Conservation (phyloP, 441 rosid genomes). For the Melastoma candidum region DNA sequence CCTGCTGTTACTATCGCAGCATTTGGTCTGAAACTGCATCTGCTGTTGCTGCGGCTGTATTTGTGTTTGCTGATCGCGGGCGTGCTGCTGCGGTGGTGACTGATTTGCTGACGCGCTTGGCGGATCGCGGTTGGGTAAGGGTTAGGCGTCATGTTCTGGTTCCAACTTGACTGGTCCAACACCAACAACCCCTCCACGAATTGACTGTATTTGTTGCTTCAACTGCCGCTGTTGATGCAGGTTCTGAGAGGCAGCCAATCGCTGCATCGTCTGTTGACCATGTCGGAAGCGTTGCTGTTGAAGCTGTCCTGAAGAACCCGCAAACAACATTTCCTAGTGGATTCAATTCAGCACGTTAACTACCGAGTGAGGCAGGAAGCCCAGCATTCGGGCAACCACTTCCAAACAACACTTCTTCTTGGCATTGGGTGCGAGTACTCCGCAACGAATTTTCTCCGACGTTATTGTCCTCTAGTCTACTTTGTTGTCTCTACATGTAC, state of each 20-base stretch:
- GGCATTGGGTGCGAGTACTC: too few relatives aligned
- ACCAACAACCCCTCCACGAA: conserved; percentile 62
- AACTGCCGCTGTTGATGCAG: conserved; percentile 42
- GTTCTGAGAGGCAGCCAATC: conserved; percentile 38
- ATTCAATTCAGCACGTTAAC: conserved; percentile 57
- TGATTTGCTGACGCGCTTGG: too few relatives aligned
- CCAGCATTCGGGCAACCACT: conserved; percentile 53
- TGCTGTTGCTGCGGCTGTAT: too few relatives aligned
- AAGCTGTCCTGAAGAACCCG: conserved; percentile 30
- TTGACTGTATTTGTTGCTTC: conserved; percentile 38
- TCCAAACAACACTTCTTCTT: conserved; percentile 73
- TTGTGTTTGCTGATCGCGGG: too few relatives aligned
- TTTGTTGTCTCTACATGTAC: too few relatives aligned
- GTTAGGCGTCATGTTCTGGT: conserved; percentile 59
- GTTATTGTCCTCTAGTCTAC: too few relatives aligned
- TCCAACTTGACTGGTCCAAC: conserved; percentile 77
- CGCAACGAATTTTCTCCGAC: too few relatives aligned
- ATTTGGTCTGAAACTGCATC: too few relatives aligned
- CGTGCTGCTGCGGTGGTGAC: too few relatives aligned
- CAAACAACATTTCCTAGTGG: conserved; percentile 56
- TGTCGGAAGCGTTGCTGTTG: conserved; percentile 53
- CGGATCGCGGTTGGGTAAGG: too few relatives aligned
- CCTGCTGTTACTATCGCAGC: too few relatives aligned
- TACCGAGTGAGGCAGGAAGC: conserved; percentile 42
- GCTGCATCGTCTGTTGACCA: conserved; percentile 53